Percentiles rank a stretch among this genome's conserved stretches.
phyloP scores from a whole-genome alignment of 2,329 filamentous ascomycete species.

The Nannizziopsis barbatae region DNA sequence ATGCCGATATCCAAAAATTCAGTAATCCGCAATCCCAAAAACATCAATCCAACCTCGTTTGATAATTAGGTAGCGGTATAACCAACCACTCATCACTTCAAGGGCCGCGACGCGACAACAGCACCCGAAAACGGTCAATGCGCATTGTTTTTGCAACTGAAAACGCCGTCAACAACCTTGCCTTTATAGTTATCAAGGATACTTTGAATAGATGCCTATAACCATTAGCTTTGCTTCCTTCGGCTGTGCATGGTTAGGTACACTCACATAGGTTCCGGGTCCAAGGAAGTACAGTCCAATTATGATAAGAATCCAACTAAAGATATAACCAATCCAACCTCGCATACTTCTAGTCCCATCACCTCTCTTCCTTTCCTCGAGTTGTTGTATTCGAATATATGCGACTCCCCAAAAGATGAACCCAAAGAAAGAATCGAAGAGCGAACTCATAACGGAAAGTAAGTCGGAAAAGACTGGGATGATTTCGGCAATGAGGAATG shows the following conservation, averaged over 20 bases:
- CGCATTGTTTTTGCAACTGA: conserved; percentile 52
- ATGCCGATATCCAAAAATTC: no score
- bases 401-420: conserved; percentile 70
- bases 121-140: no score
- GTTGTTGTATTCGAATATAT: conserved; percentile 36
- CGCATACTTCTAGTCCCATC: conserved; percentile 33
- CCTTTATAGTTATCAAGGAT: conserved; percentile 56
- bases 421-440: conserved; percentile 70
- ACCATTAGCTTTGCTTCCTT: background rate
- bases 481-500: conserved; percentile 83
- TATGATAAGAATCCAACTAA: conserved; percentile 63
- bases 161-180: conserved; percentile 57
- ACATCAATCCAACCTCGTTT: no score
- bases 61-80: no score
- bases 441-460: conserved; percentile 48
- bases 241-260: background rate
- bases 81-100: no score
- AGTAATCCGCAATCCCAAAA: no score
- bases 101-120: no score
- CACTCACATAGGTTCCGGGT: conserved; percentile 61
- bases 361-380: conserved; percentile 32
- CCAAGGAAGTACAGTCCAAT: conserved; percentile 72
- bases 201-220: conserved; percentile 34
- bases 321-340: conserved; percentile 33
- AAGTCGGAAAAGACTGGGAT: conserved; percentile 84